Conservation (phyloP, 495 filamentous ascomycete genomes). For the Penicillium robsamsonii region DNA sequence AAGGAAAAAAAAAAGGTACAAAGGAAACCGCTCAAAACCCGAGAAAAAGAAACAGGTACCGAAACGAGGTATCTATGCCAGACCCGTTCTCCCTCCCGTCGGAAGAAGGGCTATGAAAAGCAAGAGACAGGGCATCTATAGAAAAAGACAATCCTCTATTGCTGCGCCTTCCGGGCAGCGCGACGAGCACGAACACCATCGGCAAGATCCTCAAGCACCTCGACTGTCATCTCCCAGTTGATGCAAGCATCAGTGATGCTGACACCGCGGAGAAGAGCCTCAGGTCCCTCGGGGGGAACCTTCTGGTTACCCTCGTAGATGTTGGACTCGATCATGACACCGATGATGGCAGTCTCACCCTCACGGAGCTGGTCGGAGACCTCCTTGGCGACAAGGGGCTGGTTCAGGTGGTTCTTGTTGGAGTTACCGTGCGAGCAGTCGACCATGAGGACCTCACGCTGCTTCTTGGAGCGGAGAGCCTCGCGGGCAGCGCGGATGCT, state of each 20-base stretch:
- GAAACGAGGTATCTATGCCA: constrained; percentile 24
- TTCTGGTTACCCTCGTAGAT: constrained; percentile 96
- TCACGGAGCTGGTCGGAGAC: constrained; percentile 81
- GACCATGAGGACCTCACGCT: constrained; percentile 90
- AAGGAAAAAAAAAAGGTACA: constrained; percentile 9
- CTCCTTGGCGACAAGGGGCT: constrained; percentile 83
- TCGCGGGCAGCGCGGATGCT: constrained; percentile 77
- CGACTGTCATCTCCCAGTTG: constrained; percentile 84
- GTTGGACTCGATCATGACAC: constrained; percentile 98
- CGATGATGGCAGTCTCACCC: constrained; percentile 86
- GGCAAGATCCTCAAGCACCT: constrained; percentile 82
- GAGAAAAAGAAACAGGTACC: constrained; percentile 9
- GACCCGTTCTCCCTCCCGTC: neutral
- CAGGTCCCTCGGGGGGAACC: constrained; percentile 78
- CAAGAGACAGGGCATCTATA: constrained; percentile 5
- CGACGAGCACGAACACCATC: constrained; percentile 78
- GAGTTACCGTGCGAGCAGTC: constrained; percentile 91
- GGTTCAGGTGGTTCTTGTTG: constrained; percentile 70
- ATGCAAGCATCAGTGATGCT: constrained; percentile 98
- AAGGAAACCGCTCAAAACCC: constrained; percentile 15
- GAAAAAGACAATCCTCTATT: constrained; percentile 15
- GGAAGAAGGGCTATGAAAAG: neutral
- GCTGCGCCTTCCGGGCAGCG: constrained; percentile 32
- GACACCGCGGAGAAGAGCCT: constrained; percentile 82
- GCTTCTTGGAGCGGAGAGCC: constrained; percentile 77